Evolutionary conservation across 2,329 filamentous ascomycete species (phyloP).

Genomic region (Paracorniculantispora psalliotae): DNA sequence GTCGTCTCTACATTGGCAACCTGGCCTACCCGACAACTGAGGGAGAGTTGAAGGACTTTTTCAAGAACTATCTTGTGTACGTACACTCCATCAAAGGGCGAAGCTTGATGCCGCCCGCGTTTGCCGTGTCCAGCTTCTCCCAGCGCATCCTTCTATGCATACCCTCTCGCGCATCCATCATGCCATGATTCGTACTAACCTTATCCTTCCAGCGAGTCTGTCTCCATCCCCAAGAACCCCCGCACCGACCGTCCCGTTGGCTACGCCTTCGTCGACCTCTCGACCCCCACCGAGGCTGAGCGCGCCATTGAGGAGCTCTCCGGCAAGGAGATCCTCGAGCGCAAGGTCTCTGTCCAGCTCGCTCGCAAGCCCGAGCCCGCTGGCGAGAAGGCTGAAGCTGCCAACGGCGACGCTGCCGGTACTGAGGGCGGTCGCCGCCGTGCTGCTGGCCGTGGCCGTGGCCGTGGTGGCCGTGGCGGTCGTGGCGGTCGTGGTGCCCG

Average conservation of each 20-base stretch:
- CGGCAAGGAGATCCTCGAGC: conserved; percentile 94
- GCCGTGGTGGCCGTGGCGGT: conserved; percentile 64
- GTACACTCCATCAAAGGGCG: too few relatives aligned
- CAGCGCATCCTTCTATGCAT: too few relatives aligned
- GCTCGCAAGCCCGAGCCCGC: conserved; percentile 92
- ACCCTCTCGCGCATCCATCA: too few relatives aligned
- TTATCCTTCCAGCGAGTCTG: conserved; percentile 71
- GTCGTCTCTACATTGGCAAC: conserved; percentile 99
- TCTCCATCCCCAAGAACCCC: conserved; percentile 98
- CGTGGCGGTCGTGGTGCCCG: conserved; percentile 57
- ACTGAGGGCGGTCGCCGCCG: conserved; percentile 62
- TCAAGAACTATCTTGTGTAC: conserved; percentile 99
- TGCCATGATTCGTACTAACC: conserved; percentile 23
- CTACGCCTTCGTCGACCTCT: conserved; percentile 98
- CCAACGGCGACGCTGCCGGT: conserved; percentile 69
- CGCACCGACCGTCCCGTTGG: conserved; percentile 97
- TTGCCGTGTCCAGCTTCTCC: too few relatives aligned
- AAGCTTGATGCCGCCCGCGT: too few relatives aligned
- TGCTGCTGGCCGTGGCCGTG: conserved; percentile 60
- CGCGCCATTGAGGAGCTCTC: conserved; percentile 93
- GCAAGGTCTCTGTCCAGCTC: conserved; percentile 98
- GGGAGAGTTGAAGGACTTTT: conserved; percentile 99
- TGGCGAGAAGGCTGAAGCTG: conserved; percentile 68
- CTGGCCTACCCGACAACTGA: conserved; percentile 99
- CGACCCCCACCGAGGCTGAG: conserved; percentile 89